Evolutionary conservation across 1,284 basidiomycete species (phyloP).

Genomic region (Boletus semigastroideus): DNA sequence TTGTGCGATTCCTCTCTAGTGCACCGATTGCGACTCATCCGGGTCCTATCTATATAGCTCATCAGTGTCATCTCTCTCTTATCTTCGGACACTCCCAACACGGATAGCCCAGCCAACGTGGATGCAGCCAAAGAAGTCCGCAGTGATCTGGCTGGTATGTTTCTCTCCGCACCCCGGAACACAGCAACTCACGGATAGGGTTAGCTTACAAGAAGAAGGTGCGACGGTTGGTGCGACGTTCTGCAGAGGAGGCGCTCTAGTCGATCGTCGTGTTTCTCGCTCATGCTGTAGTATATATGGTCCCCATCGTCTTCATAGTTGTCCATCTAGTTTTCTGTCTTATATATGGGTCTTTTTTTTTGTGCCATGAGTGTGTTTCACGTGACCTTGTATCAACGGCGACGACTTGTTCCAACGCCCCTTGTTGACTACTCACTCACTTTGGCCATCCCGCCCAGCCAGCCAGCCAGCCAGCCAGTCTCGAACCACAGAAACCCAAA

Average conservation of each 20-base stretch:
- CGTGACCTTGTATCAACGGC: slow-evolving; percentile 18
- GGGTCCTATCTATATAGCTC: slow-evolving; percentile 63
- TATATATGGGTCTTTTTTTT: no score
- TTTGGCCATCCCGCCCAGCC: slow-evolving; percentile 8
- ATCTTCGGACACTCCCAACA: slow-evolving; percentile 89
- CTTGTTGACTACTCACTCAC: no score
- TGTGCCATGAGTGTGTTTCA: slow-evolving; percentile 16
- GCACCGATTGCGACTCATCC: slow-evolving; percentile 5
- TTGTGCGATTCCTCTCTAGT: slow-evolving; percentile 62
- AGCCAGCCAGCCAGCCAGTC: slow-evolving; percentile 17
- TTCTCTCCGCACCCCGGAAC: background rate
- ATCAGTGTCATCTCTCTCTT: slow-evolving; percentile 95
- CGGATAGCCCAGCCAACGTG: slow-evolving; percentile 96
- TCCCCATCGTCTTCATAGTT: slow-evolving; percentile 14
- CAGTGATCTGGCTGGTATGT: slow-evolving; percentile 65
- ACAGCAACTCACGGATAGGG: slow-evolving; percentile 23
- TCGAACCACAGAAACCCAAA: slow-evolving; percentile 5
- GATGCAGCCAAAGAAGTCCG: slow-evolving; percentile 93
- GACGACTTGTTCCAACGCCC: no score
- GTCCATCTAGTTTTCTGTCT: background rate
- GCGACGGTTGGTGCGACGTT: slow-evolving; percentile 77
- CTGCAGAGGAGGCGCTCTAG: slow-evolving; percentile 79
- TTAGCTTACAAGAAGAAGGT: slow-evolving; percentile 90
- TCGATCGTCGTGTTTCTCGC: background rate
- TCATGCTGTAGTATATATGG: slow-evolving; percentile 22